phyloP scores from a whole-genome alignment of 306 rosid genomes.

The Glycine tomentella region DNA sequence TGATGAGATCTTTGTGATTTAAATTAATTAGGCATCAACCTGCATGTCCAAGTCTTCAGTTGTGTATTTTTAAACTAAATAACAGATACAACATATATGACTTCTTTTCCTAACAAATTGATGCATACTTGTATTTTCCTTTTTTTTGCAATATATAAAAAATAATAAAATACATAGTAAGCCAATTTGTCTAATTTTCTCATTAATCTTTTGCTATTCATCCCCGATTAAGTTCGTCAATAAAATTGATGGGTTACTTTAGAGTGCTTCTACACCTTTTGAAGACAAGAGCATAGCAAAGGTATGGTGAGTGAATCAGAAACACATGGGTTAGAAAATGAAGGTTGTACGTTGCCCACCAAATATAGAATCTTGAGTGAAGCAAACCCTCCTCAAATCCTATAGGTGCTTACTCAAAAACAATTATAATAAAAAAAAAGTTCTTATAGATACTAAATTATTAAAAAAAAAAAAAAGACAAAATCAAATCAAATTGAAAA shows the following conservation, averaged over 20 bases:
- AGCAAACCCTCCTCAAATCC: neutral
- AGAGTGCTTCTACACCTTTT: constrained; percentile 1
- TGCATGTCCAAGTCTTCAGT: neutral
- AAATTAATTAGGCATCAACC: neutral
- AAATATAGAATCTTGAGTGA: neutral
- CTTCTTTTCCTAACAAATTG: too few relatives aligned
- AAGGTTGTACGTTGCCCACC: neutral
- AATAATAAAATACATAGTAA: too few relatives aligned
- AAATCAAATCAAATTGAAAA: too few relatives aligned
- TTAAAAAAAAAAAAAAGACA: too few relatives aligned
- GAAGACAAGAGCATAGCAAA: constrained; percentile 3
- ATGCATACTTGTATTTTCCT: too few relatives aligned
- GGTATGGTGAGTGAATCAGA: constrained; percentile 19
- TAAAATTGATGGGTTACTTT: neutral
- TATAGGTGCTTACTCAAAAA: constrained; percentile 4
- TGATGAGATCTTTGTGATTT: neutral
- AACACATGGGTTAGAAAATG: constrained; percentile 15
- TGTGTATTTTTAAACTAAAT: neutral
- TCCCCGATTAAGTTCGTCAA: neutral
- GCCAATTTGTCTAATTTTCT: neutral
- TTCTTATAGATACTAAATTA: neutral
- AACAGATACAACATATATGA: too few relatives aligned
- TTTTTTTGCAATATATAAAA: too few relatives aligned
- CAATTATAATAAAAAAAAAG: too few relatives aligned
- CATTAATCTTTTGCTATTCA: neutral